A percentile compares a stretch with the other conserved stretches of the same genome.
Evolutionary conservation across 2,329 filamentous ascomycete genomes (phyloP).

Genomic region (Aspergillus ruber): DNA sequence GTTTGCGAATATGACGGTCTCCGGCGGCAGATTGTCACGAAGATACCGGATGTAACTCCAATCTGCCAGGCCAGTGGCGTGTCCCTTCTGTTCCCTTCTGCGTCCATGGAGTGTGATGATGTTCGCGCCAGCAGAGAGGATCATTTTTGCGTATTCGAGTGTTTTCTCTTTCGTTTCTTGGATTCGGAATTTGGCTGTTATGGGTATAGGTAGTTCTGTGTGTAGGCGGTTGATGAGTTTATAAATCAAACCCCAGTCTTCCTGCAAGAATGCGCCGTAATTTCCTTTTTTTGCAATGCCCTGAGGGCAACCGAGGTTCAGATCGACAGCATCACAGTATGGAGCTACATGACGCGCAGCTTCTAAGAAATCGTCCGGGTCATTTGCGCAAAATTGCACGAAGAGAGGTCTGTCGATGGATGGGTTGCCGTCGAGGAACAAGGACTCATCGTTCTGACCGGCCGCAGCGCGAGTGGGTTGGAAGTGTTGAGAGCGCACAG

Average conservation of each 20-base stretch:
- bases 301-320: slow-evolving; percentile 94
- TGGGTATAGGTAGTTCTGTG: slow-evolving; percentile 67
- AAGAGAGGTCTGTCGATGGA: slow-evolving; percentile 79
- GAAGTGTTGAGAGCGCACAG: slow-evolving; percentile 75
- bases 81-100: slow-evolving; percentile 85
- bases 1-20: slow-evolving; percentile 94
- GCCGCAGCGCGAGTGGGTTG: slow-evolving; percentile 52
- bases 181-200: slow-evolving; percentile 92
- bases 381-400: slow-evolving; percentile 78
- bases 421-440: slow-evolving; percentile 81
- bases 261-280: slow-evolving; percentile 92
- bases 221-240: slow-evolving; percentile 80
- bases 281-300: slow-evolving; percentile 86
- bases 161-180: slow-evolving; percentile 82
- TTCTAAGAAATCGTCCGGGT: slow-evolving; percentile 42
- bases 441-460: slow-evolving; percentile 24
- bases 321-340: slow-evolving; percentile 88
- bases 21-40: slow-evolving; percentile 71
- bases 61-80: slow-evolving; percentile 87
- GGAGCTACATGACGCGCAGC: slow-evolving; percentile 74
- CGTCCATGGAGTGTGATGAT: slow-evolving; percentile 91
- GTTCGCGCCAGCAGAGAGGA: slow-evolving; percentile 80
- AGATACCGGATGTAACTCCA: slow-evolving; percentile 81
- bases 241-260: slow-evolving; percentile 78
- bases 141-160: slow-evolving; percentile 79